Conservation (phyloP, 192 early-diverging fungal species). For the Backusella tarrabulga region DNA sequence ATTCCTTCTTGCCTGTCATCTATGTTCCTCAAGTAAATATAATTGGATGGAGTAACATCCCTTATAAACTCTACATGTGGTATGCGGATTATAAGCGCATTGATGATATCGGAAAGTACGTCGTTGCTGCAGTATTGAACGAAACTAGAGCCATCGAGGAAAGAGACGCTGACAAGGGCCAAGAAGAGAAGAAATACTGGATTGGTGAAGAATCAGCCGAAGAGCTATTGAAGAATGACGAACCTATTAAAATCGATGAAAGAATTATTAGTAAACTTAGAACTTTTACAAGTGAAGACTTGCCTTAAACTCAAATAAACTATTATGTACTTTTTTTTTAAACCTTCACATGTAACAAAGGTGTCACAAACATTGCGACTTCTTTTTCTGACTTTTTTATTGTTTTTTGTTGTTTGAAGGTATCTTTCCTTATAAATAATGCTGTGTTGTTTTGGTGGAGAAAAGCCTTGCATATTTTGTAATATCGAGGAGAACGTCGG, state of each 20-base stretch:
- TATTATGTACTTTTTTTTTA: neutral
- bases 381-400: neutral
- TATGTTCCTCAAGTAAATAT: constrained; percentile 44
- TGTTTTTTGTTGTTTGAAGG: neutral
- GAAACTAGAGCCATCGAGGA: constrained; percentile 21
- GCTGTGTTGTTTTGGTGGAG: constrained; percentile 8
- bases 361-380: neutral
- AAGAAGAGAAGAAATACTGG: constrained; percentile 35
- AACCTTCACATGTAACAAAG: neutral
- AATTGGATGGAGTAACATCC: constrained; percentile 45
- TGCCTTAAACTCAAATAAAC: constrained; percentile 3
- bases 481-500: neutral
- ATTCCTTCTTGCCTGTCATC: constrained; percentile 30
- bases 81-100: constrained; percentile 37
- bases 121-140: constrained; percentile 34
- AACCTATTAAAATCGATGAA: constrained; percentile 26
- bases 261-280: constrained; percentile 16
- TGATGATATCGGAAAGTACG: constrained; percentile 38
- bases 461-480: constrained; percentile 1
- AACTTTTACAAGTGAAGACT: constrained; percentile 27
- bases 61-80: constrained; percentile 42
- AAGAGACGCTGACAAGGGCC: constrained; percentile 30
- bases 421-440: neutral
- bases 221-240: constrained; percentile 23
- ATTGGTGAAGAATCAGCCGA: constrained; percentile 30